Conservation (phyloP, 2,329 filamentous ascomycete species). For the Pseudogymnoascus sp. region DNA sequence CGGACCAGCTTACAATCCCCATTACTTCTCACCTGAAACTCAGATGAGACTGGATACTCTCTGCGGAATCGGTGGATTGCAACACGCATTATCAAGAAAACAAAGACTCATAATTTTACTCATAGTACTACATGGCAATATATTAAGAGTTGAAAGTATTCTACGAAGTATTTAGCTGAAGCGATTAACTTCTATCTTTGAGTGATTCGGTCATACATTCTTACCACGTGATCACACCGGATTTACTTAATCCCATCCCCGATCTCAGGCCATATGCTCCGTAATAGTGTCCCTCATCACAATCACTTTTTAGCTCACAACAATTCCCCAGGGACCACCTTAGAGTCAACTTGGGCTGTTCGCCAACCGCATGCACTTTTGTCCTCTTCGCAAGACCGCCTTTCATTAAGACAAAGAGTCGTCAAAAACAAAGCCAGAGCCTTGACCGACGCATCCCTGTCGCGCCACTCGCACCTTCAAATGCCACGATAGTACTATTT, state of each 20-base stretch:
- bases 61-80: not conserved
- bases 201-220: not conserved
- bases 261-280: not conserved
- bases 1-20: not conserved
- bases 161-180: not conserved
- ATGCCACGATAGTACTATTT: conserved; percentile 3
- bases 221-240: not conserved
- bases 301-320: conserved; percentile 8
- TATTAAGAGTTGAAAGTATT: not conserved
- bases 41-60: not conserved
- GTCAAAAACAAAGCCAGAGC: conserved; percentile 1
- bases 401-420: not conserved
- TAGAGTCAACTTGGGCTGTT: not conserved
- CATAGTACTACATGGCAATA: not conserved
- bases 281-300: conserved; percentile 6
- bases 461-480: conserved; percentile 3
- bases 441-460: conserved; percentile 8
- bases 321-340: not conserved
- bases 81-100: not conserved
- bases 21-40: not conserved
- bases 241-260: conserved; percentile 3
- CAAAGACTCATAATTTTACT: not conserved
- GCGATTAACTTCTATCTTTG: not conserved
- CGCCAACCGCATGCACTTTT: not conserved
- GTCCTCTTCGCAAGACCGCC: not conserved